Conservation (phyloP, 306 rosid species). For the Acacia crassicarpa region DNA sequence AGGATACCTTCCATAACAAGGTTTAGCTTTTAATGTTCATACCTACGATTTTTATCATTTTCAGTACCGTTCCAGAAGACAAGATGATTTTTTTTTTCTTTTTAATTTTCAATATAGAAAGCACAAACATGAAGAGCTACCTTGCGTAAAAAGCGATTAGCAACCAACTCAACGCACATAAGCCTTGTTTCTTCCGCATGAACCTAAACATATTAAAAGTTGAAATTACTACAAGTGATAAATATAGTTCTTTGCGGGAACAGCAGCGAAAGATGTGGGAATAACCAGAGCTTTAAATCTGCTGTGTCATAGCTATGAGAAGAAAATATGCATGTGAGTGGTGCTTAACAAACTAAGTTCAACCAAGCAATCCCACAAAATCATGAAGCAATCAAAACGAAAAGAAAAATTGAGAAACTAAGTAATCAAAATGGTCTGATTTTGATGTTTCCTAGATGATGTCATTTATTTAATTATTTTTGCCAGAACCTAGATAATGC, state of each 20-base stretch:
- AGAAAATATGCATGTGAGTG: neutral
- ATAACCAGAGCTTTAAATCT: neutral
- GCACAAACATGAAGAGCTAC: constrained; percentile 41
- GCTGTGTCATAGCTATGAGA: neutral
- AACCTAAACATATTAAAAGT: constrained; percentile 54
- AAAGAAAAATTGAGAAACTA: neutral
- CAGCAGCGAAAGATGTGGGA: constrained; percentile 2
- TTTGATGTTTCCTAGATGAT: neutral
- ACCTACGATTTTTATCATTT: neutral
- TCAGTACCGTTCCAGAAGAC: neutral
- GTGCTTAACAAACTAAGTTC: neutral
- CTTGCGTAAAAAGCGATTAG: constrained; percentile 94
- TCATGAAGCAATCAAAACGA: neutral
- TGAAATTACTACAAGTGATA: neutral
- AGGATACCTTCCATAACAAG: neutral
- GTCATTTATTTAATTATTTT: neutral
- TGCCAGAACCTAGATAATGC: neutral
- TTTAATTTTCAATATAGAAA: neutral
- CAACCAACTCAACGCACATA: constrained; percentile 89
- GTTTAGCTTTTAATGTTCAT: constrained; percentile 11
- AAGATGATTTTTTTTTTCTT: too few species aligned
- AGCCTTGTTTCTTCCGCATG: constrained; percentile 58
- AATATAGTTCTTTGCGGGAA: constrained; percentile 5
- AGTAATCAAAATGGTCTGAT: neutral
- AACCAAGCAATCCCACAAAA: neutral